These are phyloP conservation scores for Ettlia oleoabundans DNA, from an alignment of 139 green algal species.

Conservation along the genomic window DNA sequence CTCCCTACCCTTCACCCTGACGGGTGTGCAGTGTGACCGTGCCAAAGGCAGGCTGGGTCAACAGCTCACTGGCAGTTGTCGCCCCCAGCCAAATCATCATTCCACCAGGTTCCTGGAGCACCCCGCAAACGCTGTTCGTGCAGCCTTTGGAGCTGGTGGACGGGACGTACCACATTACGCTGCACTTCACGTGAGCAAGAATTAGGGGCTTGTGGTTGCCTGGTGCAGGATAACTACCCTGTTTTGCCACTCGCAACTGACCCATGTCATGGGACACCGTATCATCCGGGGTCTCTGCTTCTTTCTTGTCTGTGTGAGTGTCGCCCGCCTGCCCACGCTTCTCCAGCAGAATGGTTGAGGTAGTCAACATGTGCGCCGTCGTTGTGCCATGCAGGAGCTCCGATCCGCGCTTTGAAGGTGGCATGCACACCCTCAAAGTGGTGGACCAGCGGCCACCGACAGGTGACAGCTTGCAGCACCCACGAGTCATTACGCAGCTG, in stretches of 20 bases:
- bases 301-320: too few relatives aligned
- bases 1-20: background rate
- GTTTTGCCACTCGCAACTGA: too few relatives aligned
- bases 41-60: constrained; percentile 31
- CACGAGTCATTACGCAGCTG: constrained; percentile 37
- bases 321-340: too few relatives aligned
- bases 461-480: constrained; percentile 39
- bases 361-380: too few relatives aligned
- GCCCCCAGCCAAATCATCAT: constrained; percentile 22
- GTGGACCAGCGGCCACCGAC: constrained; percentile 29
- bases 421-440: constrained; percentile 32
- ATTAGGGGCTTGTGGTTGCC: too few relatives aligned
- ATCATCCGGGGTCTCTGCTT: too few relatives aligned
- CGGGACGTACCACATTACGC: constrained; percentile 45
- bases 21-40: constrained; percentile 19
- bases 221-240: too few relatives aligned
- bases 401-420: constrained; percentile 7
- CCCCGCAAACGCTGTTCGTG: constrained; percentile 24
- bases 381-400: constrained; percentile 25
- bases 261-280: too few relatives aligned
- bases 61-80: constrained; percentile 41
- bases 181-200: constrained; percentile 43
- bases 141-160: constrained; percentile 15
- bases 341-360: too few relatives aligned
- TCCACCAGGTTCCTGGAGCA: constrained; percentile 8